Evolutionary conservation across 1,284 basidiomycete genomes (phyloP).

Genomic region (Apiotrichum gracile): DNA sequence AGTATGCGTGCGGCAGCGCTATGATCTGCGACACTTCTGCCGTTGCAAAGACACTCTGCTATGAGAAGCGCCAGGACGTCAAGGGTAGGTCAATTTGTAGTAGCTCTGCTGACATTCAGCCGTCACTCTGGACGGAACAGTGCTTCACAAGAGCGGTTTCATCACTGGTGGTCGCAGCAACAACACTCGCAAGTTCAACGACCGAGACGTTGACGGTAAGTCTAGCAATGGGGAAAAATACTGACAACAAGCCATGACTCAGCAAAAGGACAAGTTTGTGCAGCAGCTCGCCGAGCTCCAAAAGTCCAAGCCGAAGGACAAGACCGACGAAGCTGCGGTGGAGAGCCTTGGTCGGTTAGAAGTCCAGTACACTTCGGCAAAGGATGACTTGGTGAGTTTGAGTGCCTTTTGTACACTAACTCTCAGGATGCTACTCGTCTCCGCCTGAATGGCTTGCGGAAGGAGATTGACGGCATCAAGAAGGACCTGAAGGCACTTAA

Average conservation of each 20-base stretch:
- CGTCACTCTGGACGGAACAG: constrained; percentile 91
- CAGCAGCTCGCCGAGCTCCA: constrained; percentile 73
- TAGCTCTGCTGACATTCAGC: constrained; percentile 52
- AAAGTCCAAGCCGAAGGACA: constrained; percentile 72
- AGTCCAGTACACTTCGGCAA: constrained; percentile 61
- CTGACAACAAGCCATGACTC: constrained; percentile 57
- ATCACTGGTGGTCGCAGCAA: constrained; percentile 89
- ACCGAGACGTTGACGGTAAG: constrained; percentile 80
- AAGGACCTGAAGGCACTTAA: constrained; percentile 61
- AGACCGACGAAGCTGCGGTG: constrained; percentile 72
- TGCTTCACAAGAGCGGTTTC: constrained; percentile 94
- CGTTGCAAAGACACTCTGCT: constrained; percentile 81
- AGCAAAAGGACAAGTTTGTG: constrained; percentile 66
- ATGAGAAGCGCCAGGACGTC: constrained; percentile 89
- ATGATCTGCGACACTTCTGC: constrained; percentile 94
- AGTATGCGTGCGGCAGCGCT: constrained; percentile 91
- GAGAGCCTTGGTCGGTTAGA: constrained; percentile 74
- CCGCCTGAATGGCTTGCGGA: constrained; percentile 29
- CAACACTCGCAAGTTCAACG: constrained; percentile 79
- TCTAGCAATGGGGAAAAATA: neutral
- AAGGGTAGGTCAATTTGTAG: constrained; percentile 60
- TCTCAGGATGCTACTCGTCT: constrained; percentile 21
- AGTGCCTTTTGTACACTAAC: too few species aligned
- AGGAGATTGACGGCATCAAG: constrained; percentile 68
- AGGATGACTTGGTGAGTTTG: constrained; percentile 66